Conservation (phyloP, 257 asterid genomes). For the Ilex asprella region DNA sequence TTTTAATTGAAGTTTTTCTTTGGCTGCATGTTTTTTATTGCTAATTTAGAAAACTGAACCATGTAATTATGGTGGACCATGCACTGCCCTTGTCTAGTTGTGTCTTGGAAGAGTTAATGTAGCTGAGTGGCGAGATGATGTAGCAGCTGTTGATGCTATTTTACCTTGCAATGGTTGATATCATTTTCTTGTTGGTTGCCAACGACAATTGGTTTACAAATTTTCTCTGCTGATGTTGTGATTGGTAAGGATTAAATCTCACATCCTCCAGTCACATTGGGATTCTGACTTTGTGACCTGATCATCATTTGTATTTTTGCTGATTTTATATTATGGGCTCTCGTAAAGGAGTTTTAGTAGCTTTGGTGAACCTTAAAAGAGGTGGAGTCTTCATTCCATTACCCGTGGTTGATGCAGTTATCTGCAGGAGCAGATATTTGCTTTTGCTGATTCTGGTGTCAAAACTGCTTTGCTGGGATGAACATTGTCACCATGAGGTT, state of each 20-base stretch:
- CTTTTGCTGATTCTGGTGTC: too few species aligned
- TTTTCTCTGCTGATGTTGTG: conserved; percentile 18
- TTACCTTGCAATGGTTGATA: conserved; percentile 22
- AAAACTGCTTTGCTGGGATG: too few species aligned
- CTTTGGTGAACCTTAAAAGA: conserved; percentile 24
- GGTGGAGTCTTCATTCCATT: conserved; percentile 8
- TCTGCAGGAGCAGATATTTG: too few species aligned
- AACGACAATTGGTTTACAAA: too few species aligned
- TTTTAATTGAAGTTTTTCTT: not conserved
- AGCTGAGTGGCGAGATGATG: conserved; percentile 36
- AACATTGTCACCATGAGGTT: not conserved
- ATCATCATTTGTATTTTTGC: conserved; percentile 18
- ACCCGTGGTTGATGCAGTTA: conserved; percentile 14
- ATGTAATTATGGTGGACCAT: conserved; percentile 39
- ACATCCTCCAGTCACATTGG: conserved; percentile 20
- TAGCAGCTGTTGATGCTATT: conserved; percentile 31
- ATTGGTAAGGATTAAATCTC: conserved; percentile 42
- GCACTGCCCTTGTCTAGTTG: conserved; percentile 67
- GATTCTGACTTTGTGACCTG: conserved; percentile 14
- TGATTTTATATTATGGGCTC: conserved; percentile 14
- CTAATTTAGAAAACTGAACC: conserved; percentile 7
- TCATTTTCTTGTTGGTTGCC: too few species aligned
- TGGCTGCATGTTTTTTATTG: not conserved
- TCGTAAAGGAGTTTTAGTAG: conserved; percentile 12
- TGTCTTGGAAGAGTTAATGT: conserved; percentile 51